phyloP scores from a whole-genome alignment of 208 protist species.

The Leishmania guyanensis region DNA sequence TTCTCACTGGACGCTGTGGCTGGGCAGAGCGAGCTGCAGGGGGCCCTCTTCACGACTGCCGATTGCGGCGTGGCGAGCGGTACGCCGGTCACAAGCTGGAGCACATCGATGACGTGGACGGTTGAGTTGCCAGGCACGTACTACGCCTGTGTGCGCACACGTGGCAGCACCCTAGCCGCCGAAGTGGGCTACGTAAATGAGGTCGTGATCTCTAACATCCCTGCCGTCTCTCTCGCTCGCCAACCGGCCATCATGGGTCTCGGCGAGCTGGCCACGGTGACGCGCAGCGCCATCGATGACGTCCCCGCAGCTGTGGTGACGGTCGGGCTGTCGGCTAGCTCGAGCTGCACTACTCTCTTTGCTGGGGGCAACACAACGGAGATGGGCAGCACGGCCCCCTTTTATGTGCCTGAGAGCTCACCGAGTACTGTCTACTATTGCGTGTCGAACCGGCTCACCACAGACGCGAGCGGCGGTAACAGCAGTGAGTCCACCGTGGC shows the following conservation, averaged over 20 bases:
- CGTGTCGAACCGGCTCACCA: slow-evolving; percentile 51
- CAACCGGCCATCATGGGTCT: slow-evolving; percentile 48
- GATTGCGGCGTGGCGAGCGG: slow-evolving; percentile 24
- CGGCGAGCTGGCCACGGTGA: slow-evolving; percentile 42
- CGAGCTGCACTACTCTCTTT: slow-evolving; percentile 35
- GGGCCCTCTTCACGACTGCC: slow-evolving; percentile 31
- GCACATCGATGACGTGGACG: slow-evolving; percentile 33
- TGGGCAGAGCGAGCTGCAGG: slow-evolving; percentile 23
- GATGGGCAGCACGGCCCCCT: slow-evolving; percentile 31
- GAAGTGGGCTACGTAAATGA: slow-evolving; percentile 36
- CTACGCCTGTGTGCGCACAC: slow-evolving; percentile 62
- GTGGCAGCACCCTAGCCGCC: slow-evolving; percentile 1
- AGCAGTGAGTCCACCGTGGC: slow-evolving; percentile 24
- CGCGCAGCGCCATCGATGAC: slow-evolving; percentile 26
- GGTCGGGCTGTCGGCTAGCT: slow-evolving; percentile 46
- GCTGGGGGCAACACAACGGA: slow-evolving; percentile 33
- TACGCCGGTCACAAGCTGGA: slow-evolving; percentile 28
- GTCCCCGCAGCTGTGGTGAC: slow-evolving; percentile 34
- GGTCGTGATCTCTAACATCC: slow-evolving; percentile 44
- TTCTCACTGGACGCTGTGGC: slow-evolving; percentile 48
- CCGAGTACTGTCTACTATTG: slow-evolving; percentile 40
- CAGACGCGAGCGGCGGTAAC: slow-evolving; percentile 7
- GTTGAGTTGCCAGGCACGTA: slow-evolving; percentile 47
- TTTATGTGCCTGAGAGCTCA: slow-evolving; percentile 47
- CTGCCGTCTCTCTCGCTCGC: slow-evolving; percentile 37